A percentile compares a stretch with the other conserved stretches of the same genome.
phyloP scores from a whole-genome alignment of 2,329 filamentous ascomycete genomes.

The Achaetomium macrosporum region DNA sequence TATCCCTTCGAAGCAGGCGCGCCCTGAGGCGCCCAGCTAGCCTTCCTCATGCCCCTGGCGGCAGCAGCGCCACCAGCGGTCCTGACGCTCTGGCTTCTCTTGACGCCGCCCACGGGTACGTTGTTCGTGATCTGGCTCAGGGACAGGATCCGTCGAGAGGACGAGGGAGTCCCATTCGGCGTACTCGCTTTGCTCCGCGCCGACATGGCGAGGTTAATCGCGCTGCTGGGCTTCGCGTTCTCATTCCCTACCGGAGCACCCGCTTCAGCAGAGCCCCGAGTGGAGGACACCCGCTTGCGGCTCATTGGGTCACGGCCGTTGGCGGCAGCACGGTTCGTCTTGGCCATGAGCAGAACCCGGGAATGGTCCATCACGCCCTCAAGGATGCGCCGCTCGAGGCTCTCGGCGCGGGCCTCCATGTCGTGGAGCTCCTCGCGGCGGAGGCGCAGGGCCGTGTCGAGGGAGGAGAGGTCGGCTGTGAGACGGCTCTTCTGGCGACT shows the following conservation, averaged over 20 bases:
- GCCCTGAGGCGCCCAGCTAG: slow-evolving; percentile 53
- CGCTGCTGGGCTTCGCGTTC: slow-evolving; percentile 28
- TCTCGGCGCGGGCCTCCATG: slow-evolving; percentile 86
- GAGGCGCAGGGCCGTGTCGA: slow-evolving; percentile 84
- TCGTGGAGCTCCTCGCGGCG: slow-evolving; percentile 84
- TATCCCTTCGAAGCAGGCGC: slow-evolving; percentile 37
- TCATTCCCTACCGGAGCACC: slow-evolving; percentile 20
- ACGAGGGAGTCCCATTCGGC: slow-evolving; percentile 28
- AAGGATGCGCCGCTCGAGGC: slow-evolving; percentile 83
- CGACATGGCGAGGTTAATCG: slow-evolving; percentile 49
- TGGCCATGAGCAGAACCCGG: slow-evolving; percentile 75
- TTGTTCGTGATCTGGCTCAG: slow-evolving; percentile 86
- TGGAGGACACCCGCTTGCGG: slow-evolving; percentile 45
- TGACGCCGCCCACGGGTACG: slow-evolving; percentile 56
- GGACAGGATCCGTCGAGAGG: slow-evolving; percentile 70
- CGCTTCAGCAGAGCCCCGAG: slow-evolving; percentile 15
- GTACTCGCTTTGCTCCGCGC: slow-evolving; percentile 46
- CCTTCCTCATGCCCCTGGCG: slow-evolving; percentile 52
- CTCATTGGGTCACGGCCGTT: slow-evolving; percentile 49
- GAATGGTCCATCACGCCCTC: slow-evolving; percentile 97
- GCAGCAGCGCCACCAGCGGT: slow-evolving; percentile 40
- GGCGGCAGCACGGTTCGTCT: slow-evolving; percentile 38
- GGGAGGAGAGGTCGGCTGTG: slow-evolving; percentile 77
- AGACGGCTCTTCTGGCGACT: slow-evolving; percentile 72
- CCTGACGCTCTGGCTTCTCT: slow-evolving; percentile 73